These are phyloP conservation scores for Penstemon davidsonii DNA, from an alignment of 257 asterid genomes.

Conservation along the genomic window DNA sequence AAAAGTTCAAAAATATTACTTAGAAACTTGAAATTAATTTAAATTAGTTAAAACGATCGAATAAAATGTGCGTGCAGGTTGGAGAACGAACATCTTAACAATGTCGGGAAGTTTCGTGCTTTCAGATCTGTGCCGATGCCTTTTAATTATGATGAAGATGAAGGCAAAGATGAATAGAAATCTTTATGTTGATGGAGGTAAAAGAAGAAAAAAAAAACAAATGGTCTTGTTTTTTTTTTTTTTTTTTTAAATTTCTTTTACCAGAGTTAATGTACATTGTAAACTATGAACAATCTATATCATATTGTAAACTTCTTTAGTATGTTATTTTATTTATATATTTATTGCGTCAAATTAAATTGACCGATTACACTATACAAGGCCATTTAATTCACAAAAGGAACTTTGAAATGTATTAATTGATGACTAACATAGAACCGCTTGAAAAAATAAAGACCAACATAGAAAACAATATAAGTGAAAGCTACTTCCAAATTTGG, in stretches of 20 bases:
- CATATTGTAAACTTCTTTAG: too few relatives aligned
- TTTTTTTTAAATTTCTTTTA: too few relatives aligned
- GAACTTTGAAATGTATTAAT: neutral
- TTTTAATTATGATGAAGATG: slow-evolving; percentile 50
- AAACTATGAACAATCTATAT: too few relatives aligned
- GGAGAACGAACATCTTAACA: slow-evolving; percentile 78
- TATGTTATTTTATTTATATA: neutral
- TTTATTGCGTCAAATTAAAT: neutral
- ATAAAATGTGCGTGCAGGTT: slow-evolving; percentile 35
- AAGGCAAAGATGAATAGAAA: slow-evolving; percentile 42
- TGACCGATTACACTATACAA: neutral
- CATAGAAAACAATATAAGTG: too few relatives aligned
- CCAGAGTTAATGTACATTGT: too few relatives aligned
- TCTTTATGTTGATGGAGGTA: neutral
- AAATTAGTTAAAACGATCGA: too few relatives aligned
- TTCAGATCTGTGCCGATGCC: slow-evolving; percentile 71
- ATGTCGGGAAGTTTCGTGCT: slow-evolving; percentile 70
- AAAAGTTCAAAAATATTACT: neutral
- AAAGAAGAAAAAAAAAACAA: too few relatives aligned
- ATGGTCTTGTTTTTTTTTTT: too few relatives aligned
- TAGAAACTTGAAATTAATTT: neutral
- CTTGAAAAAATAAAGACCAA: too few relatives aligned
- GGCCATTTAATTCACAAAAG: neutral
- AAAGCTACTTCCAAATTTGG: too few relatives aligned
- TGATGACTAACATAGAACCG: neutral